Base-by-base conservation (phyloP, 2,329 filamentous ascomycete genomes). In the Akanthomyces uredinophilus region DNA sequence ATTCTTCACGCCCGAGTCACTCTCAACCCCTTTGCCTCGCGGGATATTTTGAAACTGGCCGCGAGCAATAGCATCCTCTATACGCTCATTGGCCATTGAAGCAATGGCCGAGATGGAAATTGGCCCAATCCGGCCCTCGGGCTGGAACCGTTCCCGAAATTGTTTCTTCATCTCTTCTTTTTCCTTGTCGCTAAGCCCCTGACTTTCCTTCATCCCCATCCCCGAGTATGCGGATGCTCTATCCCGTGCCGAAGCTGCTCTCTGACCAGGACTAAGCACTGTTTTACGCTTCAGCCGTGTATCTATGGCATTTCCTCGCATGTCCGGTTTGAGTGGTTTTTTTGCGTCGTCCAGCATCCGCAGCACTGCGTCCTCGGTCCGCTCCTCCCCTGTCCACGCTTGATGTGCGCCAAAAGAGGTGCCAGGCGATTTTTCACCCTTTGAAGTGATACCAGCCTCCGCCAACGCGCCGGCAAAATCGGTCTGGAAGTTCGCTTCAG, bases 11-110 rank as follows among this genome's bases (percentile, higher is more conserved):
- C 91, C 87, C 56, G 90, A 79, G 68, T 98, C 93, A n/a, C 89
- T 79, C 72, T 93, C 85, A n/a, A 94, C 81, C 6, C 86, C 87
- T 67, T 89, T 89, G 0, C 94, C 94, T 2, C 93, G 83, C 8
- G 86, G 87, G 14, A 99, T 89, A 68, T 96, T 88, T 71, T 82
- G 81, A 77, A 99, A 98, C 71, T 96, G 90, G 0, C 95, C 95
- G 37, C 92, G 81, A 1, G 92, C 89, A 69, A 98, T 97, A 6
- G 95, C 95, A 71, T 97, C 89, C 73, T 97, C 94, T 64, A 99
- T 98, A 24, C 89, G 75, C 75, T 97, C 88, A 72, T 98, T 97
- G 1, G 95, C 95, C 56, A 98, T 75, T 0, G 90, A 90, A 4
- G 89, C 84, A 16, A 99, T 78, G 0, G 93, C 95, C 39, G 89